Evolutionary conservation across 2,329 filamentous ascomycete genomes (phyloP).

Genomic region (Trichophyton mentagrophytes): DNA sequence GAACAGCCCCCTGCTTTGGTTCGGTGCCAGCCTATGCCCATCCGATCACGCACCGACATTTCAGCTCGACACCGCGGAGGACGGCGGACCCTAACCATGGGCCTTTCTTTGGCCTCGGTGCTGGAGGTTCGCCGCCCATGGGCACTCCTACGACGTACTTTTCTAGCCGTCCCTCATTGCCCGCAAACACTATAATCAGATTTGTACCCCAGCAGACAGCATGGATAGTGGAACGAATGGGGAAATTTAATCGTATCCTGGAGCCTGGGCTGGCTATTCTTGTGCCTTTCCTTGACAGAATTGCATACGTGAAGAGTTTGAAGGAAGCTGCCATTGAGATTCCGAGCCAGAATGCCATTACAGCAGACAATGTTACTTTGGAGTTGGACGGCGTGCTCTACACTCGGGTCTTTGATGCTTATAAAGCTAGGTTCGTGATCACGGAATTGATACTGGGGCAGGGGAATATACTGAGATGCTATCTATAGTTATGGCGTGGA

Average conservation of each 20-base stretch:
- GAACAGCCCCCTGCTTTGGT: conserved; percentile 22
- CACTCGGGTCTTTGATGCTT: conserved; percentile 92
- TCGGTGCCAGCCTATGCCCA: conserved; percentile 8
- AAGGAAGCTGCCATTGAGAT: conserved; percentile 97
- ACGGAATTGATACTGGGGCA: neutral
- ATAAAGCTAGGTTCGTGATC: conserved; percentile 69
- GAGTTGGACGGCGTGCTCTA: conserved; percentile 94
- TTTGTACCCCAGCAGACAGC: conserved; percentile 99
- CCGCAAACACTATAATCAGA: conserved; percentile 85
- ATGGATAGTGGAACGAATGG: conserved; percentile 99
- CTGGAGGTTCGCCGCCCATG: neutral
- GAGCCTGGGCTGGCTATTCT: conserved; percentile 83
- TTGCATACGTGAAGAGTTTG: conserved; percentile 93
- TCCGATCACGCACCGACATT: neutral
- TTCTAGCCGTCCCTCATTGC: conserved; percentile 50
- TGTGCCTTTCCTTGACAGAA: conserved; percentile 82
- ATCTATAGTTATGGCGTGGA: conserved; percentile 77
- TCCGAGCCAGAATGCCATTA: conserved; percentile 93
- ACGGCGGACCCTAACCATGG: neutral
- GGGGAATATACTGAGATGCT: neutral
- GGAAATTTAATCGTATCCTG: conserved; percentile 86
- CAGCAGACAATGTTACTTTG: conserved; percentile 92
- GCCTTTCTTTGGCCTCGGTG: neutral
- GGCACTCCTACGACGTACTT: conserved; percentile 55
- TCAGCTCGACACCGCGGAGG: conserved; percentile 22